Base-by-base conservation (phyloP, 148 eudicot species). In the Rhododendron mucronatum region DNA sequence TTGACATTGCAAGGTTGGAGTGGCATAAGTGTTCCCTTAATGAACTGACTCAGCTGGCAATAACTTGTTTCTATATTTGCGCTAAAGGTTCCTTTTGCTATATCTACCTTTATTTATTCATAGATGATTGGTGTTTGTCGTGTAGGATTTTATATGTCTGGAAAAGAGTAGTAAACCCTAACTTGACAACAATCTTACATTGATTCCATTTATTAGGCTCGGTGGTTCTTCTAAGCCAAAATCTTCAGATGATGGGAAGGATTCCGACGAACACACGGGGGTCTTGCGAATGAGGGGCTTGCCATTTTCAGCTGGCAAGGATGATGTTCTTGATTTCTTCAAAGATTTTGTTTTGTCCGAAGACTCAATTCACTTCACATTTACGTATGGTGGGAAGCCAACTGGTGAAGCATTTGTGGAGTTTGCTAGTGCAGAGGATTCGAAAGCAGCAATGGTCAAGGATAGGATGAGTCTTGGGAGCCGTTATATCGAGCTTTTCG, bases 361-460 rank as follows among this genome's bases (percentile, higher is more conserved):
- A 84, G 95, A 93, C 41, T 89, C 95, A 1, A 87, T 97, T 87
- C 94, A 93, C 88, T 86, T 97, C 45, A 90, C 91, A 9, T 89
- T 85, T 55, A 93, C 92, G 84, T 84, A 84, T 1, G 93, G 92
- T 39, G 98, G 98, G 37, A 93, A 95, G 92, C 93, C 98, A 50
- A 95, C 95, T 20, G 99, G 98, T 73, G 99, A 97, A 87, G 98
- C 99, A 44, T 97, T 94, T 85, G 98, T 94, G 57, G 95, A 94
- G 90, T 95, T 97, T 87, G 88, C 93, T 21, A 89, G 89, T 85
- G 86, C 92, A 7, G 96, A 94, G 51, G 98, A 95, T 90, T 91
- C 98, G 63, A 90, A 94, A 88, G 95, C 91, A 45, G 99, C 99
- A 57, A 90, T 97, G 94, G 92, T 92, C 21, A 97, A 94, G 90